Evolutionary conservation across 495 filamentous ascomycete genomes (phyloP).

Genomic region (Pseudomonodictys pantanalensis): DNA sequence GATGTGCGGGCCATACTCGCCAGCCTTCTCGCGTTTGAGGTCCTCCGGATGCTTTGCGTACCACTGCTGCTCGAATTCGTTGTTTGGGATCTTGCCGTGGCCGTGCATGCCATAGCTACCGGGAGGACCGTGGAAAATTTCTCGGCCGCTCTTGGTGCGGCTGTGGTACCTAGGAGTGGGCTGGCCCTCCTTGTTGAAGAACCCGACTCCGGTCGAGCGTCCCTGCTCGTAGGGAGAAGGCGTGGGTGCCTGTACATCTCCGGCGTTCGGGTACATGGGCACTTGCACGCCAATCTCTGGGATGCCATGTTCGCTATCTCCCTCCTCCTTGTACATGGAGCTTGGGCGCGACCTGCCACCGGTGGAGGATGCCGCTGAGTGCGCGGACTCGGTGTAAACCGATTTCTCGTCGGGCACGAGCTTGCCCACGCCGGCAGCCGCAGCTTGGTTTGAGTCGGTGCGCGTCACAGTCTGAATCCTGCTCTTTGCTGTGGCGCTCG

Average conservation of each 20-base stretch:
- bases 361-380: constrained; percentile 49
- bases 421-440: constrained; percentile 75
- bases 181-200: constrained; percentile 51
- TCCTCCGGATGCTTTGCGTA: constrained; percentile 86
- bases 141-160: constrained; percentile 60
- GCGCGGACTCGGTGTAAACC: constrained; percentile 18
- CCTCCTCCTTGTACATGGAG: constrained; percentile 52
- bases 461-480: constrained; percentile 78
- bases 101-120: constrained; percentile 85
- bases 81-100: constrained; percentile 60
- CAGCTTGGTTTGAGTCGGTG: constrained; percentile 81
- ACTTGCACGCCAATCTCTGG: constrained; percentile 87
- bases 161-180: constrained; percentile 56
- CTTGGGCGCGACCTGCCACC: constrained; percentile 48
- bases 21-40: constrained; percentile 66
- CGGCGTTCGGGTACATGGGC: constrained; percentile 90
- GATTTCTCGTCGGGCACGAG: constrained; percentile 58
- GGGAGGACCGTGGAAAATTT: constrained; percentile 59
- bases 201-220: constrained; percentile 55
- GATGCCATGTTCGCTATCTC: constrained; percentile 79
- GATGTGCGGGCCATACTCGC: constrained; percentile 61
- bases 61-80: constrained; percentile 83
- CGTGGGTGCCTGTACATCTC: constrained; percentile 94
- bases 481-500: constrained; percentile 71
- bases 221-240: constrained; percentile 63